A percentile compares a stretch with the other conserved stretches of the same genome.
Evolutionary conservation across 78 protist species (phyloP).

Genomic region (Dictyostelium capitatum): DNA sequence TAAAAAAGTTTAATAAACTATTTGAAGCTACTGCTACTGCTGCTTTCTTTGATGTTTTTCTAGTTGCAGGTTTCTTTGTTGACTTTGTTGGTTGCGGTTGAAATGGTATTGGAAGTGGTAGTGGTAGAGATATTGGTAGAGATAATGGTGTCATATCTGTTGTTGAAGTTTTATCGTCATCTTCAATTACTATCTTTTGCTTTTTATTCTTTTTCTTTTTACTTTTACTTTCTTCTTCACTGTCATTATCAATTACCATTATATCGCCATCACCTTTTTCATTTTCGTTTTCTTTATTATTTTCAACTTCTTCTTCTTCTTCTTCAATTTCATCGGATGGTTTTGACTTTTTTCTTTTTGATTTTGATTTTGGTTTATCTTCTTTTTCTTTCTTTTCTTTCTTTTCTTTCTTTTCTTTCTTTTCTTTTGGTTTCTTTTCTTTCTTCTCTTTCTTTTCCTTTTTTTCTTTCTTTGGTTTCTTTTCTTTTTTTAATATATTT

Average conservation of each 20-base stretch:
- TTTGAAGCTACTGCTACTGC: background rate
- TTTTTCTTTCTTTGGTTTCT: background rate
- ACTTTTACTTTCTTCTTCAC: background rate
- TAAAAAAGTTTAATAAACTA: background rate
- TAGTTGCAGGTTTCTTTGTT: background rate
- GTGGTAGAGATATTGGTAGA: no score
- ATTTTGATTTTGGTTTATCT: background rate
- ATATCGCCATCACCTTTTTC: background rate
- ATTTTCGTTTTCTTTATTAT: background rate
- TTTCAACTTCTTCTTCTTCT: background rate
- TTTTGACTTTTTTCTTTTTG: background rate
- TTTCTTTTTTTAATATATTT: background rate
- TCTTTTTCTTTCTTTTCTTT: background rate
- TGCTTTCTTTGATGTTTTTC: background rate
- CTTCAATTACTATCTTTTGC: background rate
- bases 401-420: background rate
- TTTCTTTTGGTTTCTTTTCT: background rate
- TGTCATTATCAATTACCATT: no score
- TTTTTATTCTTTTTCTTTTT: slow-evolving; percentile 6
- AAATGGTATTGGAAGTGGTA: background rate
- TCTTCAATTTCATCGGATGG: background rate
- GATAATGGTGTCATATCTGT: no score
- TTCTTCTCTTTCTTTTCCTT: background rate
- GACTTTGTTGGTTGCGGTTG: background rate
- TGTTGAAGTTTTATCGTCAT: no score